Conservation (phyloP, 108 stramenopile species). For the Seminavis robusta region DNA sequence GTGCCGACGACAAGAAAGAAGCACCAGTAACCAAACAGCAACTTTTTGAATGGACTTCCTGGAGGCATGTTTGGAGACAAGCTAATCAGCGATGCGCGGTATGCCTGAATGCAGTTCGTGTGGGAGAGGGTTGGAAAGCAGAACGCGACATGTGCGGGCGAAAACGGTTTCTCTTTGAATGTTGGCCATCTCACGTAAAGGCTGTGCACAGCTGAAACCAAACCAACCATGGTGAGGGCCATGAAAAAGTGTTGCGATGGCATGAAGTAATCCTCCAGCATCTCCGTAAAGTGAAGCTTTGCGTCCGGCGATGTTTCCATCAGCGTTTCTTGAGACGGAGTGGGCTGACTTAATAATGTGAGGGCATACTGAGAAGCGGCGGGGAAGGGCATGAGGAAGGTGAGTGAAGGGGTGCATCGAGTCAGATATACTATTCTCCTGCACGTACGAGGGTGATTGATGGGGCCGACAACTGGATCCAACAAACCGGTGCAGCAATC, state of each 20-base stretch:
- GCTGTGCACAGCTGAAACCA: conserved; percentile 46
- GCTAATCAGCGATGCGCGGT: conserved; percentile 44
- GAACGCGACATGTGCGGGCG: conserved; percentile 64
- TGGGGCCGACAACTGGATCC: conserved; percentile 59
- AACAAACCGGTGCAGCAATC: conserved; percentile 57
- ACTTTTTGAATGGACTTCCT: conserved; percentile 13
- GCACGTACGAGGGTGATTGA: conserved; percentile 46
- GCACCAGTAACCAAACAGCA: conserved; percentile 48
- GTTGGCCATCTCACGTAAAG: conserved; percentile 35
- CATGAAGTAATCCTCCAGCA: conserved; percentile 33
- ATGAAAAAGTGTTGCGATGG: conserved; percentile 47
- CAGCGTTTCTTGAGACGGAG: conserved; percentile 21
- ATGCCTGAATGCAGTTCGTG: conserved; percentile 58
- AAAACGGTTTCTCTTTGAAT: conserved; percentile 46
- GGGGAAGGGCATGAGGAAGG: no score
- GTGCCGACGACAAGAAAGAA: conserved; percentile 33
- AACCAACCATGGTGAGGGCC: conserved; percentile 35
- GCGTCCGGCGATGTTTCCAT: neutral
- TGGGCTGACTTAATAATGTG: conserved; percentile 54
- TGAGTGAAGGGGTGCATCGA: no score
- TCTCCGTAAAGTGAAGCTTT: conserved; percentile 1
- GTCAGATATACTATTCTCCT: no score
- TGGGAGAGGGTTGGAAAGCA: conserved; percentile 64
- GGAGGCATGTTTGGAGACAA: conserved; percentile 41
- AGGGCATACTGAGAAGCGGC: no score